Evolutionary conservation across 257 asterid species (phyloP), one percentile per base, ranked within the genome.

Genomic region (Anisodus tanguticus): DNA sequence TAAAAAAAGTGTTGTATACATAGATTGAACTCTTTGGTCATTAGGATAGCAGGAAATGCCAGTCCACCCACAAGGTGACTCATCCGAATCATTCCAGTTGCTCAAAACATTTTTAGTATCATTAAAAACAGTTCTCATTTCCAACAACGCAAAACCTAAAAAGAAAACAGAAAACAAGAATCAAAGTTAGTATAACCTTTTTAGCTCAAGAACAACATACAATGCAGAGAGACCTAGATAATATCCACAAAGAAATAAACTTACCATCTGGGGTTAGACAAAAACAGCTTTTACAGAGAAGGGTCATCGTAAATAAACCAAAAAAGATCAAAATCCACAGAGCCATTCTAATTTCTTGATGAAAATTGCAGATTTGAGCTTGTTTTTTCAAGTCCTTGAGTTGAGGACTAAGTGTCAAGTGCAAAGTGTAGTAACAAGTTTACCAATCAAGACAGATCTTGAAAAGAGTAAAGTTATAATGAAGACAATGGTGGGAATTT

Each of bases 221-320:
- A 71, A 2, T 45, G 17, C 37, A 11, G 9, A 71, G 45, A 71
- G 45, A 11, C n/a, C 16, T n/a, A 71, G 37, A 74, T 35, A 76
- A 85, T 53, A 41, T 22, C 35, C 51, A 78, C 41, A 51, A 10
- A 53, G 12, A 63, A 60, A 22, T 2, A 41, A 70, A 9, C 87
- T 83, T 91, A 95, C 99, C 99, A 92, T 95, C 99, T 85, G 93
- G 94, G 45, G 89, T 85, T 83, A 95, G 97, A 62, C 95, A 97
- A 82, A 89, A 60, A 74, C 91, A 90, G 82, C 87, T 84, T 85
- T 81, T 77, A 85, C 85, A 84, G 88, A 91, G 87, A 86, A 94
- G 90, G 92, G 92, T 84, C 54, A 84, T 76, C 9, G 87, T 86
- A 76, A 92, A 83, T 84, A 88, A 86, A 5, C 87, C 94, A 45